Base-by-base conservation (phyloP, 345 rosid species). In the Lepidium didymum region DNA sequence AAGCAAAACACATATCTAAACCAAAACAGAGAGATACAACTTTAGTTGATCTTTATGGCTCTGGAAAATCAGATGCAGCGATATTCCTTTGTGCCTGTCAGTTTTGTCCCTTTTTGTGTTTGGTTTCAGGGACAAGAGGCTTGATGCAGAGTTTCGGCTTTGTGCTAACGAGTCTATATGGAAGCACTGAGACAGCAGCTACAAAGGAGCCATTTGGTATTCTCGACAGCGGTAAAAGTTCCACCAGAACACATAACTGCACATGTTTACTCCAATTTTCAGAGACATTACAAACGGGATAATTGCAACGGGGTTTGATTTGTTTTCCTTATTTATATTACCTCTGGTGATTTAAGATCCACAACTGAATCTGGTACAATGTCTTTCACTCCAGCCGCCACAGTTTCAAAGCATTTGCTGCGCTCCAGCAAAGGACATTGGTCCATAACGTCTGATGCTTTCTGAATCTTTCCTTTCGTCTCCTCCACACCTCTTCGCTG, bases 301-400 rank as follows among this genome's bases (percentile, higher is more conserved):
- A 4, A 43, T 21, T 9, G 4, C 12, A 16, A 58, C 34, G 60
- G 27, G 57, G 38, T 53, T 27, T 27, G 31, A 18, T 2, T 4
- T 56, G 1, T 27, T 38, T 19, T 52, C n/a, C 23, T 1, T 15
- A 8, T 13, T 18, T 23, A 69, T 4, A 8, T 56, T 74, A 87
- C 98, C 89, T 87, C 97, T 1, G 98, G 98, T 31, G 82, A 79
- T 74, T 87, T 90, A 67, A 93, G 94, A 71, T 93, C 98, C 36
- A 88, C 97, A 9, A 47, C 78, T 55, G 98, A 82, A 74, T 93
- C 96, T 34, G 89, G 74, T 74, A 93, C 69, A 31, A 71, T 84
- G 49, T 79, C 89, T 87, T 88, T 93, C 35, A 93, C 89, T 49
- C 96, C 97, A 38, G 85, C 84, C 3, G 96, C 97, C 57, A 88